Conservation (phyloP, 2,329 filamentous ascomycete genomes). For the Nectriaceae sp. region DNA sequence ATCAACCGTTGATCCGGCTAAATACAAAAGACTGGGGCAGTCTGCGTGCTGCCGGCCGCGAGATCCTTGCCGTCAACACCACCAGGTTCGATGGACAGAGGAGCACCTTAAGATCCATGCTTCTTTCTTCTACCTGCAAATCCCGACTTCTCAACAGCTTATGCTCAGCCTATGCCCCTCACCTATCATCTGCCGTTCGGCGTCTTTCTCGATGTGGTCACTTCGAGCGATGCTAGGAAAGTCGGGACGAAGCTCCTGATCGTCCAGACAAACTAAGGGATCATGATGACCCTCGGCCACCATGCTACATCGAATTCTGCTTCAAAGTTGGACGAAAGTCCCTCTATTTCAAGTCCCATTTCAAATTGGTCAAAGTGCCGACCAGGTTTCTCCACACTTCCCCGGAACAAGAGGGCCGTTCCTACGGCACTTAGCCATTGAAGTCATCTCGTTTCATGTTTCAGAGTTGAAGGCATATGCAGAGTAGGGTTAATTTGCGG, state of each 20-base stretch:
- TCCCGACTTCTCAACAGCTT: conserved; percentile 2
- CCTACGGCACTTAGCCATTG: not conserved
- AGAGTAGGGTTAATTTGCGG: too few relatives aligned
- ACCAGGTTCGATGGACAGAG: too few relatives aligned
- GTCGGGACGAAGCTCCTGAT: conserved; percentile 24
- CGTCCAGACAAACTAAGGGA: not conserved
- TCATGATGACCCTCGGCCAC: not conserved
- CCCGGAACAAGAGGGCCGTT: not conserved
- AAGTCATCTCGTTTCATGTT: not conserved
- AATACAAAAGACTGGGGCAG: not conserved
- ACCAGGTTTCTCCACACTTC: conserved; percentile 21
- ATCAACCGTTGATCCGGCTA: not conserved
- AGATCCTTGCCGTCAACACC: not conserved
- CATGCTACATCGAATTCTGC: too few relatives aligned
- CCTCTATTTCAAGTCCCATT: not conserved
- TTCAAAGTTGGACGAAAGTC: too few relatives aligned
- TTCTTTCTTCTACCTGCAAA: not conserved
- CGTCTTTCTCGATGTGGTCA: conserved; percentile 2
- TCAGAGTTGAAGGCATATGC: not conserved
- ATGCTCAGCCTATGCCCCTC: not conserved
- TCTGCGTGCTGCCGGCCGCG: not conserved
- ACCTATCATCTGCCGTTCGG: conserved; percentile 8
- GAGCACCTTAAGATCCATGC: not conserved
- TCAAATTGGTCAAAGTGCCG: not conserved
- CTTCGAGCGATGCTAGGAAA: conserved; percentile 20